A percentile compares a stretch with the other conserved stretches of the same genome.
phyloP scores from a whole-genome alignment of 176 grass and related monocot genomes.

The Carex myosuroides region DNA sequence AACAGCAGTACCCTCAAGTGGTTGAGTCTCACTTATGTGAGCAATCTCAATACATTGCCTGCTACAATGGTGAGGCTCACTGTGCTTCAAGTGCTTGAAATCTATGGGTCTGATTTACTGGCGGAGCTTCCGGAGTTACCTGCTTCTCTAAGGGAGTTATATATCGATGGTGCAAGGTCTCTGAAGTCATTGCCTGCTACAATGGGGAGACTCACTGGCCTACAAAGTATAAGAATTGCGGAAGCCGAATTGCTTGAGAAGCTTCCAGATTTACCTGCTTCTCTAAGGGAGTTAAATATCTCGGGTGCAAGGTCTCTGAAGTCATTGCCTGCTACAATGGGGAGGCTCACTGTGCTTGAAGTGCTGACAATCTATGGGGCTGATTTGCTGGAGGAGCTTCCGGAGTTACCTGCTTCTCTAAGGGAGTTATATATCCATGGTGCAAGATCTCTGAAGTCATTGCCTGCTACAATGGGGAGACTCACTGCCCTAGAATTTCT shows the following conservation, averaged over 20 bases:
- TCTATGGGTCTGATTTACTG: background rate
- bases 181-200: no score
- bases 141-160: background rate
- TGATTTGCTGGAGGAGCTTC: background rate
- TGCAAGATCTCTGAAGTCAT: background rate
- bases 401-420: slow-evolving; percentile 20
- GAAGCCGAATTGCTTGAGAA: slow-evolving; percentile 22
- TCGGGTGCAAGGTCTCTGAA: background rate
- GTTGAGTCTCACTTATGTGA: background rate
- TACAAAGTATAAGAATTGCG: no score
- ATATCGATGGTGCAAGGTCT: no score
- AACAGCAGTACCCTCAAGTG: no score
- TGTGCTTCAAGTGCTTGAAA: background rate
- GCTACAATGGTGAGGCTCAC: background rate
- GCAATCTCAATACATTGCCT: slow-evolving; percentile 18
- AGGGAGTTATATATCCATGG: background rate
- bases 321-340: slow-evolving; percentile 7
- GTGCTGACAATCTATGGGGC: accelerated
- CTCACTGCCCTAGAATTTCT: no score
- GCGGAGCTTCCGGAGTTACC: background rate
- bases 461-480: no score
- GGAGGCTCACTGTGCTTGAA: slow-evolving; percentile 4
- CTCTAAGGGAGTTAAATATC: slow-evolving; percentile 2
- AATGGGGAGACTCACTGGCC: background rate
- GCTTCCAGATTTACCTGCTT: slow-evolving; percentile 22